Evolutionary conservation across 1,139 yeast species (phyloP).

Genomic region (Spathaspora sp.): DNA sequence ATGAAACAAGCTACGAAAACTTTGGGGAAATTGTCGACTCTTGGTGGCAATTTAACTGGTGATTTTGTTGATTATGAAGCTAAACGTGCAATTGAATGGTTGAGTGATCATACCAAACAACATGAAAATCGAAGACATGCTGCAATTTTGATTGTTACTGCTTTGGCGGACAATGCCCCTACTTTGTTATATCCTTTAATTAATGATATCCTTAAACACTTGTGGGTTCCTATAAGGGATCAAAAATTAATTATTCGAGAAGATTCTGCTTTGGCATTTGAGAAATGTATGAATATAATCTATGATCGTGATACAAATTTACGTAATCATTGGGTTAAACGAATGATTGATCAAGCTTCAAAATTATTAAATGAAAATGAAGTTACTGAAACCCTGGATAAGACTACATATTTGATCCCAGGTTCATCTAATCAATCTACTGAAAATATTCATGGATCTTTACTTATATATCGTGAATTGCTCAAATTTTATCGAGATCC

Average conservation of each 20-base stretch:
- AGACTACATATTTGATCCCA: constrained; percentile 22
- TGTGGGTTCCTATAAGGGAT: constrained; percentile 88
- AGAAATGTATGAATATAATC: constrained; percentile 74
- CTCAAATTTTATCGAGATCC: constrained; percentile 66
- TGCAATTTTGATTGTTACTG: constrained; percentile 78
- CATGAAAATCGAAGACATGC: constrained; percentile 84
- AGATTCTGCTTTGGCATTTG: constrained; percentile 83
- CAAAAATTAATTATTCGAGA: constrained; percentile 69
- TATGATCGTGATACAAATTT: constrained; percentile 75
- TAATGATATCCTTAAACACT: constrained; percentile 72
- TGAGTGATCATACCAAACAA: constrained; percentile 75
- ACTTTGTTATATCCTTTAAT: constrained; percentile 78
- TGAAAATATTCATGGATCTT: constrained; percentile 82
- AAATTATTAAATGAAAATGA: constrained; percentile 31
- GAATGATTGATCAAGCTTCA: constrained; percentile 62
- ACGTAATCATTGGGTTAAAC: constrained; percentile 71
- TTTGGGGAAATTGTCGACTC: constrained; percentile 82
- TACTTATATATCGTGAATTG: constrained; percentile 79
- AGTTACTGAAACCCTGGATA: constrained; percentile 4
- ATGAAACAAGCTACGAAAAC: constrained; percentile 87
- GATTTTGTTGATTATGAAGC: constrained; percentile 94
- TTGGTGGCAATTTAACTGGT: constrained; percentile 86
- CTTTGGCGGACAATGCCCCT: constrained; percentile 87
- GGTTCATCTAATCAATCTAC: constrained; percentile 35
- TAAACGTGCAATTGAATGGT: constrained; percentile 86